Evolutionary conservation across 495 filamentous ascomycete genomes (phyloP).

Genomic region (Xylaria cubensis): DNA sequence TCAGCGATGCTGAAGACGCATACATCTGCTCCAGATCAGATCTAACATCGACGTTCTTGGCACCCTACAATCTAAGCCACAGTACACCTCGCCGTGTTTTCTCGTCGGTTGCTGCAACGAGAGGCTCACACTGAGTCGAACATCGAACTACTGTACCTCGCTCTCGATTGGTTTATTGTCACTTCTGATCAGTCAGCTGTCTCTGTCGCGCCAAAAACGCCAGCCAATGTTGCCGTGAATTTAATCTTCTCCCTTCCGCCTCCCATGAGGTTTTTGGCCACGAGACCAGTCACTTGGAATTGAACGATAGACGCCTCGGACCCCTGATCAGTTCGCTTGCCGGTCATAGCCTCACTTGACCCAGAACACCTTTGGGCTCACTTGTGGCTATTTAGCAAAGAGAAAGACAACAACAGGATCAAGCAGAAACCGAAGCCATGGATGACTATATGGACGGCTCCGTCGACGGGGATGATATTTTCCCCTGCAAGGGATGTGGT

Average conservation of each 20-base stretch:
- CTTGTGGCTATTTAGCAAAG: conserved; percentile 8
- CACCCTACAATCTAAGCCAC: background rate
- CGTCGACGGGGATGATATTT: conserved; percentile 88
- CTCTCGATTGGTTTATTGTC: conserved; percentile 1
- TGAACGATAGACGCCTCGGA: background rate
- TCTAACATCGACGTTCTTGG: background rate
- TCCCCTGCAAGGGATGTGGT: conserved; percentile 97
- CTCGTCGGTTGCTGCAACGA: background rate
- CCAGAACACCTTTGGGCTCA: background rate
- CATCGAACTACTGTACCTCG: background rate
- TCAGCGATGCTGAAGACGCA: background rate
- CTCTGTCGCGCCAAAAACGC: background rate
- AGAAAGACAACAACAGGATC: background rate
- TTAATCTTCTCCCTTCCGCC: background rate
- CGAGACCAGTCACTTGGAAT: conserved; percentile 10
- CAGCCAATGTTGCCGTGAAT: conserved; percentile 1
- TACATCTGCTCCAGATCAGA: background rate
- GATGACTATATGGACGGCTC: conserved; percentile 78
- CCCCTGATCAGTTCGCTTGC: background rate
- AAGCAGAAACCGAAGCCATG: conserved; percentile 38
- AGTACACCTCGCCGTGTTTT: background rate
- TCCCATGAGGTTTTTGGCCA: conserved; percentile 21
- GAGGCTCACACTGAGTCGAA: background rate
- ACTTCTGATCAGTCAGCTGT: conserved; percentile 2
- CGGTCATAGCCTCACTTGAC: background rate